Evolutionary conservation across 2,329 filamentous ascomycete species (phyloP), one percentile per base, ranked within the genome.

Genomic region (Sclerotinia nivalis): DNA sequence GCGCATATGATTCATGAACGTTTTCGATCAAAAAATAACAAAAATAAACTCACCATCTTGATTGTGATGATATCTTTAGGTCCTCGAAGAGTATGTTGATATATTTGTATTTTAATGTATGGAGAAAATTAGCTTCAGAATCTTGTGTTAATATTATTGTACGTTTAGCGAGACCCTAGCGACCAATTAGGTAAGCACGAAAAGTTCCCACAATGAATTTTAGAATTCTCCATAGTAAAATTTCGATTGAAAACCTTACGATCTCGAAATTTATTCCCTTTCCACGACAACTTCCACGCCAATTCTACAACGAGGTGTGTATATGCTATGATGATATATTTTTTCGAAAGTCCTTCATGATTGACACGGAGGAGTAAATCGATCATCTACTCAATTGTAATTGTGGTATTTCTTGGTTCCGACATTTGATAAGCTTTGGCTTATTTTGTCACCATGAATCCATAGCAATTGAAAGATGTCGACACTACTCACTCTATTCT

Each of bases 401-500:
- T 15, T 67, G 62, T 66, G 60, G 50, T 50, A 52, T 66, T 59
- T 13, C 20, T 67, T 49, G 28, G 43, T 49, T 34, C 10, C 2
- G 20, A 47, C 28, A n/a, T 22, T 34, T 18, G 15, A 65, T 15
- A 18, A 65, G 67, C 50, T 69, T 54, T 20, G 43, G 54, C 43
- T 9, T 31, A 55, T n/a, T 45, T 34, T 45, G 25, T 31, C 43
- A 65, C 37, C 49, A 45, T 55, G 67, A 72, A 52, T 61, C 66
- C 72, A 66, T 54, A 68, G 73, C 74, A 70, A 72, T 76, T 75
- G 76, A 76, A 77, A 77, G 76, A 78, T 75, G 72, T 72, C 75
- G 88, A 90, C 88, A 89, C 88, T 75, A 84, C 86, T 84, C 84
- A 82, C 86, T 84, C 84, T 85, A 83, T 84, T 84, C 84, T 85